Conservation (phyloP, 202 grass and related monocot species). For the Panicum virgatum region DNA sequence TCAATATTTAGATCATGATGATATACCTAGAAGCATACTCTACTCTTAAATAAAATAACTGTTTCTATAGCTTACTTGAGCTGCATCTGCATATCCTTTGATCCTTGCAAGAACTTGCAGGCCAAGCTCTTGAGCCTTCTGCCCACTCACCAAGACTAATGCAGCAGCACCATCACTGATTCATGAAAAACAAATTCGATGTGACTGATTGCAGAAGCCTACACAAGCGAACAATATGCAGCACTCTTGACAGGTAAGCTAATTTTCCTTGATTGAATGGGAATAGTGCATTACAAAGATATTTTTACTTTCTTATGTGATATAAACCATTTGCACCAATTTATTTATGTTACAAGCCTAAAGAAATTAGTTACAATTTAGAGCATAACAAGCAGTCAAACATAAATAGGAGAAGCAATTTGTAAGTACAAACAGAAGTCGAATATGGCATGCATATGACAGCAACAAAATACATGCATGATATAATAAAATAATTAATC, state of each 20-base stretch:
- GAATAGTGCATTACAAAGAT: background rate
- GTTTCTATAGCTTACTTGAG: conserved; percentile 60
- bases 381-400: background rate
- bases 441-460: background rate
- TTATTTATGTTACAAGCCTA: conserved; percentile 15
- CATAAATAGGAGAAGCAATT: background rate
- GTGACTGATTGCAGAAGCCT: background rate
- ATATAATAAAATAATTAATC: background rate
- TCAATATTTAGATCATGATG: background rate
- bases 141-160: conserved; percentile 81
- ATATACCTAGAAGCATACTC: background rate
- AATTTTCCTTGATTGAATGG: background rate
- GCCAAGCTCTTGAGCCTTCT: conserved; percentile 84
- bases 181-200: conserved; percentile 39
- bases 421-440: background rate
- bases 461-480: background rate
- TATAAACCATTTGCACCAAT: background rate
- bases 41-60: background rate
- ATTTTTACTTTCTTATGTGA: background rate
- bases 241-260: background rate
- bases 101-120: conserved; percentile 79
- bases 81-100: conserved; percentile 84
- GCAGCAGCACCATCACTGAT: conserved; percentile 90
- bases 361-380: background rate
- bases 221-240: background rate